Conservation (phyloP, 768 basidiomycete genomes). For the Lactarius quietus region DNA sequence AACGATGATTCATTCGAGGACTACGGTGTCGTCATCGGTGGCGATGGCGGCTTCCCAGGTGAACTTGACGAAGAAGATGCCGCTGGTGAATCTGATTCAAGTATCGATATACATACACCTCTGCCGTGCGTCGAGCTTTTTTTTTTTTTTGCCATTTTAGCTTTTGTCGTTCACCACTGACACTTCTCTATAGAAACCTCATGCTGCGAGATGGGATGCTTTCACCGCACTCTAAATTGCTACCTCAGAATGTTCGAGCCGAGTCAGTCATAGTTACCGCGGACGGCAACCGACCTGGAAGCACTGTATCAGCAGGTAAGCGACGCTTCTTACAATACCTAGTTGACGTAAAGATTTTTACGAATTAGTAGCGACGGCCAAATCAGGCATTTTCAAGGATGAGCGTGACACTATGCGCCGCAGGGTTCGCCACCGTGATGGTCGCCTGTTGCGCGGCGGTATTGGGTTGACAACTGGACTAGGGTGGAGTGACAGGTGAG, state of each 20-base stretch:
- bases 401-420: slow-evolving; percentile 37
- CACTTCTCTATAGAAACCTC: slow-evolving; percentile 31
- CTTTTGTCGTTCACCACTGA: neutral
- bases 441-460: slow-evolving; percentile 36
- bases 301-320: slow-evolving; percentile 31
- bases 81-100: slow-evolving; percentile 36
- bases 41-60: slow-evolving; percentile 27
- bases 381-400: slow-evolving; percentile 37
- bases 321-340: slow-evolving; percentile 2
- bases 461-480: slow-evolving; percentile 42
- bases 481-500: slow-evolving; percentile 42
- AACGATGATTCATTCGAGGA: slow-evolving; percentile 32
- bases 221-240: slow-evolving; percentile 40
- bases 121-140: slow-evolving; percentile 34
- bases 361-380: slow-evolving; percentile 33
- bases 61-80: slow-evolving; percentile 31
- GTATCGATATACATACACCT: slow-evolving; percentile 39
- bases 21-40: slow-evolving; percentile 31
- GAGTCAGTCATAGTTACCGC: slow-evolving; percentile 23
- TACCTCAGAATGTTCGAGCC: slow-evolving; percentile 29
- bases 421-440: slow-evolving; percentile 38
- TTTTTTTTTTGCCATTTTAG: neutral
- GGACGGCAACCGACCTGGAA: slow-evolving; percentile 28
- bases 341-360: slow-evolving; percentile 9
- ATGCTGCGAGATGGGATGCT: slow-evolving; percentile 41